phyloP scores from a whole-genome alignment of 2,329 filamentous ascomycete genomes.

The Pestalotiopsis sp. region DNA sequence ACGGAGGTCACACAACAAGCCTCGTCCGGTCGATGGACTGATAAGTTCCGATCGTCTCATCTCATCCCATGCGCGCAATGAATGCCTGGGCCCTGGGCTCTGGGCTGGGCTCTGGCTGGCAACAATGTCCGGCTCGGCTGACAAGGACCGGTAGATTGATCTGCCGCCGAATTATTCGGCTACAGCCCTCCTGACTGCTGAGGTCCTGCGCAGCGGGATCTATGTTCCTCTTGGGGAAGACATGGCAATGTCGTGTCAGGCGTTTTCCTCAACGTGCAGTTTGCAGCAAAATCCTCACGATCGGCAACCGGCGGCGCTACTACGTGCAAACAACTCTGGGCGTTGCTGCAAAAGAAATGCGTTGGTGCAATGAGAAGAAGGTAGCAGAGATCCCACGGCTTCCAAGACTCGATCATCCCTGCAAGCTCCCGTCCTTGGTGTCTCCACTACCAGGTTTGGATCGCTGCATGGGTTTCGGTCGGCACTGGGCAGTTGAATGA shows the following conservation, averaged over 20 bases:
- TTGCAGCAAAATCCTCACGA: background rate
- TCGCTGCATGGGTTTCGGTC: slow-evolving; percentile 8
- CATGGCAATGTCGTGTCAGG: background rate
- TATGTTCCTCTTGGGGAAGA: background rate
- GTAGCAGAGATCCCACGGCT: background rate
- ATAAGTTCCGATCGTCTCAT: slow-evolving; percentile 1
- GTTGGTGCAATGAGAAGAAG: slow-evolving; percentile 1
- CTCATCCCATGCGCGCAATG: background rate
- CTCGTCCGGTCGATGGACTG: background rate
- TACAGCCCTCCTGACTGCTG: background rate
- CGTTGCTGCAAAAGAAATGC: background rate
- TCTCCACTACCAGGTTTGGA: slow-evolving; percentile 9
- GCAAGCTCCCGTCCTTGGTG: slow-evolving; percentile 11
- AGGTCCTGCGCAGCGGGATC: background rate
- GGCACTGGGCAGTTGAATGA: background rate
- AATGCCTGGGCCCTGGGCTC: background rate
- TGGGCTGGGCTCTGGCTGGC: background rate
- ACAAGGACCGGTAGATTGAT: slow-evolving; percentile 7
- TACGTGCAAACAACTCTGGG: background rate
- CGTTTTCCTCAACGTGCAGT: background rate
- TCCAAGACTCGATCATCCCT: background rate
- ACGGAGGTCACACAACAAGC: background rate
- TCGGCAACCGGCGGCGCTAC: background rate
- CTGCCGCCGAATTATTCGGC: background rate
- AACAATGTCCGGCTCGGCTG: background rate